Evolutionary conservation across 495 filamentous ascomycete species (phyloP), one percentile per base, ranked within the genome.

Genomic region (Bryoglossum gracile): DNA sequence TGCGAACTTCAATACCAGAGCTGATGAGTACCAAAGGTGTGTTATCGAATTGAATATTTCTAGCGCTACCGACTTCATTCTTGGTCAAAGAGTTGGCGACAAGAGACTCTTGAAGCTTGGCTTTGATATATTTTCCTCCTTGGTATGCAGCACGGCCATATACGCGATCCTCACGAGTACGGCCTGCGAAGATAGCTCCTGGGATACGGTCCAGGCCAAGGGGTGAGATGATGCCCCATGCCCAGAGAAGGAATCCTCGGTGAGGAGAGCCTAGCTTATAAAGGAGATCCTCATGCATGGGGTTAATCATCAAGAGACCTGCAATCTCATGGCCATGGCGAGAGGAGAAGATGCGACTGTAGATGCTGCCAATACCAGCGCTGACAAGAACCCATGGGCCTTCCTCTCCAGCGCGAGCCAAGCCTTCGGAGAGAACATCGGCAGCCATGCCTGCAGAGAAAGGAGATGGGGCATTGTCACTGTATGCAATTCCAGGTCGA

Each of bases 391-490:
- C 64, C 84, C 85, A 98, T 14, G 92, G 91, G 0, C 89, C 88
- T 39, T 79, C 69, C 64, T 96, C 92, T 43, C 83, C 88, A 0
- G 86, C 84, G 14, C 78, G 71, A 13, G 84, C 77, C 2, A 98
- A 73, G 0, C 89, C 84, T 68, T 96, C 89, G 19, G 87, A 85
- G 14, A 96, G 71, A 4, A 79, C 86, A 58, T 95, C 87, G 5
- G 84, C 80, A 1, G 86, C 81, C 83, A 94, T 94, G 43, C 90
- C 87, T 8, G 86, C 90, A 3, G 87, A 91, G 58, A 94, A 81
- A 1, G 92, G 91, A 1, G 89, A 95, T 8, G 91, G 92, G 0
- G 92, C 90, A 53, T 89, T 89, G 66, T 98, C 92, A 38, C 87
- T 92, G 81, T 85, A 95, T 28, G 74, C 89, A 42, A 89, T 69